phyloP scores from a whole-genome alignment of 805 yeast species.

The Saturnispora quitensis region DNA sequence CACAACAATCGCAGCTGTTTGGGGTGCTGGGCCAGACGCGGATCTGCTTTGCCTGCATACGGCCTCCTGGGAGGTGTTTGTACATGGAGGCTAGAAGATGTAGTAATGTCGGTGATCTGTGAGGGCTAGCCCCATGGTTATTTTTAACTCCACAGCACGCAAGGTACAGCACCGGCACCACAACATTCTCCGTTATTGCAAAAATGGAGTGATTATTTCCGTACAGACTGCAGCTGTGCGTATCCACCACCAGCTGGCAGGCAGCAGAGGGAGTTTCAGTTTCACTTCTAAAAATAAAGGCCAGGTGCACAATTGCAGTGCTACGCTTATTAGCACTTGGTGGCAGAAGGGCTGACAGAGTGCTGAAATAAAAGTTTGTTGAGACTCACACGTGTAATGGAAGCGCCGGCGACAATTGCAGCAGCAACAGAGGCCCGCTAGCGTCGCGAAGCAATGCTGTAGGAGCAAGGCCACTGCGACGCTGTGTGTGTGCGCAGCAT shows the following conservation, averaged over 20 bases:
- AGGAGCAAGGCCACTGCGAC: no score
- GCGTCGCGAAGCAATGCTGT: no score
- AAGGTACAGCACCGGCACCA: neutral
- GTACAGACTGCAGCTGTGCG: neutral
- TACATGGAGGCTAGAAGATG: neutral
- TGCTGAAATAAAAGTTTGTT: neutral
- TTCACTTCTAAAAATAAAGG: neutral
- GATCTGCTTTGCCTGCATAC: neutral
- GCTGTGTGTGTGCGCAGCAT: no score
- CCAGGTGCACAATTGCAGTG: neutral
- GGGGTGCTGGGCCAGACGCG: neutral
- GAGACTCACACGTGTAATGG: neutral
- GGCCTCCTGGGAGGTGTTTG: neutral
- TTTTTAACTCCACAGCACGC: neutral
- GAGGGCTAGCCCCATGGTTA: neutral
- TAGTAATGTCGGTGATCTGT: neutral
- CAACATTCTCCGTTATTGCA: neutral
- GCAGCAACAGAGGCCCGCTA: no score
- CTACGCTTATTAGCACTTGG: neutral
- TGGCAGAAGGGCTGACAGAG: neutral
- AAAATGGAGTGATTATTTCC: neutral
- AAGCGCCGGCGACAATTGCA: no score
- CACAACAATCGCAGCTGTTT: neutral
- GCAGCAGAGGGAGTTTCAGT: neutral
- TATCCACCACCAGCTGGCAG: neutral